Percentiles rank a stretch among this genome's conserved stretches.
Evolutionary conservation across 2,329 filamentous ascomycete species (phyloP).

Genomic region (Monilinia fructigena): DNA sequence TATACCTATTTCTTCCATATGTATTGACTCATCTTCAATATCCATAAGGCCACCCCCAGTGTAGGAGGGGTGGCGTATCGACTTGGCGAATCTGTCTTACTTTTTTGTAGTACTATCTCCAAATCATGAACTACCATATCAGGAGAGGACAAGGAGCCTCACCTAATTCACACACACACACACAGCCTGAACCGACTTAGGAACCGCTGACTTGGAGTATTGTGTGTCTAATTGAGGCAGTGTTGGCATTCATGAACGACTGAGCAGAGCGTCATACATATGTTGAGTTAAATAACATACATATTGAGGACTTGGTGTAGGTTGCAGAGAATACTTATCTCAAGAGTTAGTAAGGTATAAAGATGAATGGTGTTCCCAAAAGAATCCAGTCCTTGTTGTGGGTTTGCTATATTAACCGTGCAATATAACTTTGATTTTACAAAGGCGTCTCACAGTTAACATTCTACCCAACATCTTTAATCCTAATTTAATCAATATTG

Average conservation of each 20-base stretch:
- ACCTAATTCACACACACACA: background rate
- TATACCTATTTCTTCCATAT: too few relatives aligned
- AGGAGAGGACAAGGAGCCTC: background rate
- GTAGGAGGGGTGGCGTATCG: conserved; percentile 4
- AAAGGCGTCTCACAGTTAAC: background rate
- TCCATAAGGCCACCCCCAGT: background rate
- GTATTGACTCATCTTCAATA: background rate
- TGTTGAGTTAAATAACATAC: background rate
- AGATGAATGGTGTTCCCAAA: background rate
- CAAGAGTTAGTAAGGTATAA: background rate
- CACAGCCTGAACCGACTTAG: background rate
- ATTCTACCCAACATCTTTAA: background rate
- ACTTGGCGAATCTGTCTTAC: background rate
- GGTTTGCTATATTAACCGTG: background rate
- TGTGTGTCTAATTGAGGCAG: background rate
- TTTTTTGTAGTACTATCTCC: background rate
- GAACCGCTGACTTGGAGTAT: background rate
- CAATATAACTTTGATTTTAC: background rate
- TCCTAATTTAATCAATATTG: background rate
- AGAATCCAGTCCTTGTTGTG: background rate
- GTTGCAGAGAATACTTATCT: background rate
- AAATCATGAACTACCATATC: background rate
- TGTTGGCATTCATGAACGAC: background rate
- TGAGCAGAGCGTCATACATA: background rate
- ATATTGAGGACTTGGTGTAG: background rate